These are phyloP conservation scores for Pisolithus marmoratus DNA, from an alignment of 768 basidiomycete genomes.

Conservation along the genomic window DNA sequence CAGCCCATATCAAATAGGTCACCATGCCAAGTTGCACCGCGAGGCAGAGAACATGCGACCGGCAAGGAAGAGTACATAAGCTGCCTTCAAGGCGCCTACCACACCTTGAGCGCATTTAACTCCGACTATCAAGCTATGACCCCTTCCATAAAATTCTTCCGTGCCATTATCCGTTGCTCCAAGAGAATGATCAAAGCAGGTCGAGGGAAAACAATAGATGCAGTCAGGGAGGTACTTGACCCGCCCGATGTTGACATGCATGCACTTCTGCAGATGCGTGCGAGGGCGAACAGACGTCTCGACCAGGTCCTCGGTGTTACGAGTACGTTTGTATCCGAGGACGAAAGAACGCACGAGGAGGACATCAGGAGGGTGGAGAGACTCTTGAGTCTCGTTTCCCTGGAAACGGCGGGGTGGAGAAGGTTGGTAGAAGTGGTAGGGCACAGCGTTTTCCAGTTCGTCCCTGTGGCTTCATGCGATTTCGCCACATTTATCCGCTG, in stretches of 20 bases:
- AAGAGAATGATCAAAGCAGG: neutral
- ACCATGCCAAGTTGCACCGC: too few relatives aligned
- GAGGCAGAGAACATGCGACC: too few relatives aligned
- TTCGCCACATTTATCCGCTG: constrained; percentile 41
- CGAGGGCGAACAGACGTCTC: neutral
- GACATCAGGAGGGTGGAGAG: constrained; percentile 19
- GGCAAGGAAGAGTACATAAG: neutral
- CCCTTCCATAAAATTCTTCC: neutral
- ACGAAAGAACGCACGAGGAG: constrained; percentile 17
- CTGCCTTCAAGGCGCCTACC: neutral
- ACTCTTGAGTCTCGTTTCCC: neutral
- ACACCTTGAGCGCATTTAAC: neutral
- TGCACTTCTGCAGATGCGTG: neutral
- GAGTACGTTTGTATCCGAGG: constrained; percentile 43
- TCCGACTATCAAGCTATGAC: neutral
- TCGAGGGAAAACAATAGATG: neutral
- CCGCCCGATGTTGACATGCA: neutral
- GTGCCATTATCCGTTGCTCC: neutral
- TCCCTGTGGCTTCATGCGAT: constrained; percentile 1
- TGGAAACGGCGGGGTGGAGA: neutral
- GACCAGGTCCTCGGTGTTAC: constrained; percentile 11
- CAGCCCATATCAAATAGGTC: neutral
- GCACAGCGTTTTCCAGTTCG: neutral
- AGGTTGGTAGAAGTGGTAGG: neutral
- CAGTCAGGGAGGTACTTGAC: neutral